Conservation (phyloP, 352 stramenopile genomes). For the Globisporangium rhizosaccharum region DNA sequence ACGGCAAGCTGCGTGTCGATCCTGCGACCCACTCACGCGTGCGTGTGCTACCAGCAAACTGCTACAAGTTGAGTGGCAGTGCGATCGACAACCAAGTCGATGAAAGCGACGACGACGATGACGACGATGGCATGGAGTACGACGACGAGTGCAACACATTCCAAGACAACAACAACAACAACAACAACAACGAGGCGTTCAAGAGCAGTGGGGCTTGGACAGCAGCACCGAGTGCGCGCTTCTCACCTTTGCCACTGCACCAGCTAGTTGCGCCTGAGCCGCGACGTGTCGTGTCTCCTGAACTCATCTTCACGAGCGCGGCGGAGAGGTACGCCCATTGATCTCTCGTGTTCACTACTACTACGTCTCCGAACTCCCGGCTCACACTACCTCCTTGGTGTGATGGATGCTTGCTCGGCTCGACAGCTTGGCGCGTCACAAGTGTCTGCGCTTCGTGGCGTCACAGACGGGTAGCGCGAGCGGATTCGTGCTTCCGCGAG, state of each 20-base stretch:
- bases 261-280: conserved; percentile 12
- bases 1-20: conserved; percentile 1
- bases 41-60: neutral
- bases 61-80: conserved; percentile 1
- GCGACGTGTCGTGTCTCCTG: conserved; percentile 17
- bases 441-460: conserved; percentile 3
- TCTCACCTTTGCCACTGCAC: too few relatives aligned
- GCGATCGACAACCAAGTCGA: neutral
- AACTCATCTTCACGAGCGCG: conserved; percentile 19
- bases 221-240: neutral
- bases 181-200: too few relatives aligned
- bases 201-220: neutral
- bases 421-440: conserved; percentile 9
- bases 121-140: neutral
- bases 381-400: too few relatives aligned
- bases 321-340: conserved; percentile 5
- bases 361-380: neutral
- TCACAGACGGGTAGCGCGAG: neutral
- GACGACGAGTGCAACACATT: neutral
- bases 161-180: too few relatives aligned
- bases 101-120: neutral
- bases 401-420: neutral
- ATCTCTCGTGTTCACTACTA: too few relatives aligned
- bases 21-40: conserved; percentile 2
- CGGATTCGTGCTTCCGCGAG: neutral